phyloP scores from a whole-genome alignment of 2,329 filamentous ascomycete species.

The Colletotrichum coccodes region DNA sequence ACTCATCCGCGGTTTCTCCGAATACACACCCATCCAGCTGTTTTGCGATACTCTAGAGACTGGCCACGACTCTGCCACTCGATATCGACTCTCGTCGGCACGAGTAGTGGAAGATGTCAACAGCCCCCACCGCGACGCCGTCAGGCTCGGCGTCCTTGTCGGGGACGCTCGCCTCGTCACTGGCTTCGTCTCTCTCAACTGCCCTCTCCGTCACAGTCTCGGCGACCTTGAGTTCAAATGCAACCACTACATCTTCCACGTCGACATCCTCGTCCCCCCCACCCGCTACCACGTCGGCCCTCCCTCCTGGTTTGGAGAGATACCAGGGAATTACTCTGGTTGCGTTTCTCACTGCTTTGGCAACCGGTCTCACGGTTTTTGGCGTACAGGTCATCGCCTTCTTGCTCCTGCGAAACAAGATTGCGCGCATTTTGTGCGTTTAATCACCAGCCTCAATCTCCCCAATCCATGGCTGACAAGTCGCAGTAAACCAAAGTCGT shows the following conservation, averaged over 20 bases:
- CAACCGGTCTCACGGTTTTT: conserved; percentile 71
- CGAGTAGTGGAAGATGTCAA: conserved; percentile 16
- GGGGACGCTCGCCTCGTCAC: conserved; percentile 37
- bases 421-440: conserved; percentile 84
- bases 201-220: conserved; percentile 9
- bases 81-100: background rate
- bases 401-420: conserved; percentile 78
- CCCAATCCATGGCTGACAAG: conserved; percentile 27
- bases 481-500: conserved; percentile 81
- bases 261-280: background rate
- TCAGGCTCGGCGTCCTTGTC: conserved; percentile 33
- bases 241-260: conserved; percentile 4
- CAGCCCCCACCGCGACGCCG: conserved; percentile 16
- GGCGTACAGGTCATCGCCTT: conserved; percentile 76
- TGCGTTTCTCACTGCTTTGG: conserved; percentile 74
- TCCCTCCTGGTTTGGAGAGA: conserved; percentile 1
- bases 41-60: background rate
- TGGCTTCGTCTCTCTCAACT: conserved; percentile 19
- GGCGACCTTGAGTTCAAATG: conserved; percentile 16
- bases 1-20: background rate
- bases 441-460: background rate
- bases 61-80: background rate
- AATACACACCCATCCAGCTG: background rate
- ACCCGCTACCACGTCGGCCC: background rate
- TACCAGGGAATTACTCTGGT: conserved; percentile 56